phyloP scores from a whole-genome alignment of 257 asterid genomes.

The Catharanthus roseus region DNA sequence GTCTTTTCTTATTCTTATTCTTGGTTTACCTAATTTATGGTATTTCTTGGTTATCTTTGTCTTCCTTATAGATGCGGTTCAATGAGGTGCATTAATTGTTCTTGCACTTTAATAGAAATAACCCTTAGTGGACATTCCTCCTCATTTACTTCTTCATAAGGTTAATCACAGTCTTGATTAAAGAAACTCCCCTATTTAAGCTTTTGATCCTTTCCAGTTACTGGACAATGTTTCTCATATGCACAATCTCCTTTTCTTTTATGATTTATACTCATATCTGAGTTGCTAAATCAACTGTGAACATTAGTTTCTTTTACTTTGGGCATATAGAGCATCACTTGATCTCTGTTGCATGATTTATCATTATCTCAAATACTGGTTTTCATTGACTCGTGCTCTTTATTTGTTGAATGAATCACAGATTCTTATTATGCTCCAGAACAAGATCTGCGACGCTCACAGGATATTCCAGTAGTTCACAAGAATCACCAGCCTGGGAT shows the following conservation, averaged over 20 bases:
- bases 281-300: constrained; percentile 1
- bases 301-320: too few relatives aligned
- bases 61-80: not conserved
- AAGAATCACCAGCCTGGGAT: constrained; percentile 36
- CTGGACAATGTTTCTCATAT: not conserved
- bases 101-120: not conserved
- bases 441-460: constrained; percentile 39
- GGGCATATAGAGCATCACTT: not conserved
- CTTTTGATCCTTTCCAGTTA: not conserved
- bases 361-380: not conserved
- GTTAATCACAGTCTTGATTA: not conserved
- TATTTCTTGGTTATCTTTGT: not conserved
- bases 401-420: constrained; percentile 21
- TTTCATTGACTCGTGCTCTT: not conserved
- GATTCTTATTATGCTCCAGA: constrained; percentile 46
- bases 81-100: not conserved
- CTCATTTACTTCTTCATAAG: not conserved
- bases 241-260: not conserved
- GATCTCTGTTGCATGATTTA: not conserved
- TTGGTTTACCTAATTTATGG: not conserved
- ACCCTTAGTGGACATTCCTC: not conserved
- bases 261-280: not conserved
- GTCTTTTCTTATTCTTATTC: not conserved
- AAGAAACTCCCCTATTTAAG: not conserved
- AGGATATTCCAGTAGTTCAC: constrained; percentile 34